Conservation (phyloP, 495 filamentous ascomycete species). For the Penicillium crystallinum region DNA sequence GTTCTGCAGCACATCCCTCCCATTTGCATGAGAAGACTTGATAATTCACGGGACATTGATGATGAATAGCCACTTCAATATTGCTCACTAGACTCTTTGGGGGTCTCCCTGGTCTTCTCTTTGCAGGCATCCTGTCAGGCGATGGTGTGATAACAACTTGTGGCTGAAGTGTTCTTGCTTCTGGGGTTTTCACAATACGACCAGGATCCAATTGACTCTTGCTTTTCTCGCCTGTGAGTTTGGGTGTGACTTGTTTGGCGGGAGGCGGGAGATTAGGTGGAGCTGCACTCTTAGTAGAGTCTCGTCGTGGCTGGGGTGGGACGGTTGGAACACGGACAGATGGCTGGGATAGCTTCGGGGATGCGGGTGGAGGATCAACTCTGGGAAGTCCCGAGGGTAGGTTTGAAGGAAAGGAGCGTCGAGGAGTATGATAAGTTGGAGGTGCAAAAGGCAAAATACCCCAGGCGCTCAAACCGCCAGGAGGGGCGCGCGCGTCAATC, state of each 20-base stretch:
- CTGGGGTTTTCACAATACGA: background rate
- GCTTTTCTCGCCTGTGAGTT: background rate
- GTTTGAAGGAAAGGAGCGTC: background rate
- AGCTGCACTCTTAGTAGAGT: background rate
- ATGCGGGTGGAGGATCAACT: background rate
- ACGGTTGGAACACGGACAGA: background rate
- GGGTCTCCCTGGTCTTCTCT: slow-evolving; percentile 9
- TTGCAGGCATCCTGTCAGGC: slow-evolving; percentile 7
- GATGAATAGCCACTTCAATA: slow-evolving; percentile 8
- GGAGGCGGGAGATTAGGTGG: background rate
- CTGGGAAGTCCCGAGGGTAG: slow-evolving; percentile 1
- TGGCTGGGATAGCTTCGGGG: background rate
- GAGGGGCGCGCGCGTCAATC: slow-evolving; percentile 4
- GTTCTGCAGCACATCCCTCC: slow-evolving; percentile 59
- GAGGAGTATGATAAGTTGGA: background rate
- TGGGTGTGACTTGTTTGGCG: background rate
- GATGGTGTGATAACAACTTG: slow-evolving; percentile 14
- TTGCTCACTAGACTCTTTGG: slow-evolving; percentile 10
- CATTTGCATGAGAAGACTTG: slow-evolving; percentile 57
- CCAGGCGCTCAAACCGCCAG: background rate
- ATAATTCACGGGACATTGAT: slow-evolving; percentile 20
- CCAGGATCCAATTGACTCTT: background rate
- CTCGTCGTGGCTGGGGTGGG: background rate
- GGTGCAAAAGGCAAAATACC: slow-evolving; percentile 6
- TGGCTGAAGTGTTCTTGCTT: background rate